Base-by-base conservation (phyloP, 306 rosid species). In the Castanea mollissima region DNA sequence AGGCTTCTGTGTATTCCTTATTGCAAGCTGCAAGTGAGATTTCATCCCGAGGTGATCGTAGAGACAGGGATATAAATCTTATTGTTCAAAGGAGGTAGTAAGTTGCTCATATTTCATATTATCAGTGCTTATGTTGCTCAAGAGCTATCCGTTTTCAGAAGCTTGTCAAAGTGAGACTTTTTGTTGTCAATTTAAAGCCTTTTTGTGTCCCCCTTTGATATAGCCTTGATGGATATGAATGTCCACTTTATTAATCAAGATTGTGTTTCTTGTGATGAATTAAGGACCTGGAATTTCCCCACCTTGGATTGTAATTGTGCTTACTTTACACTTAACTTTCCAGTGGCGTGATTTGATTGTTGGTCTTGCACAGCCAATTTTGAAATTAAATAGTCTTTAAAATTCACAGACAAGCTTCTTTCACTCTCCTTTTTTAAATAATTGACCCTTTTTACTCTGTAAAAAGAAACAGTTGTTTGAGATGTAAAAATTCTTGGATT, bases 11-110 rank as follows among this genome's bases (percentile, higher is more conserved):
- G 75, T 90, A 86, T 87, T 91, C 96, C 62, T 90, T 96, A 75
- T 73, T 96, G 92, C 96, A 93, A 76, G 99, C 98, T 83, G 97
- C 89, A 55, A 90, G 83, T 54, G 97, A 96, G 83, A 85, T 96
- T 83, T 92, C 97, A 79, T 86, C 93, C 65, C 87, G 74, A 79
- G 89, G 91, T 65, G 93, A 90, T 82, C 85, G 78, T 71, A 86
- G 94, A 84, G 93, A 93, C 82, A 89, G 88, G 84, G 91, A 87
- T 83, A 87, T 89, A 78, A 91, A 91, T 73, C 82, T 80, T 68
- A 87, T 90, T 82, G 93, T 90, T 81, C 98, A 96, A 75, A 92
- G 87, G 84, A 96, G 99, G 99, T 92, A 90, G 69, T 55, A 15
- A 62, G 41, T 83, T 74, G 62, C 73, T 85, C 79, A 46, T 38